Evolutionary conservation across 2,329 filamentous ascomycete genomes (phyloP).

Genomic region (Fusarium luffae): DNA sequence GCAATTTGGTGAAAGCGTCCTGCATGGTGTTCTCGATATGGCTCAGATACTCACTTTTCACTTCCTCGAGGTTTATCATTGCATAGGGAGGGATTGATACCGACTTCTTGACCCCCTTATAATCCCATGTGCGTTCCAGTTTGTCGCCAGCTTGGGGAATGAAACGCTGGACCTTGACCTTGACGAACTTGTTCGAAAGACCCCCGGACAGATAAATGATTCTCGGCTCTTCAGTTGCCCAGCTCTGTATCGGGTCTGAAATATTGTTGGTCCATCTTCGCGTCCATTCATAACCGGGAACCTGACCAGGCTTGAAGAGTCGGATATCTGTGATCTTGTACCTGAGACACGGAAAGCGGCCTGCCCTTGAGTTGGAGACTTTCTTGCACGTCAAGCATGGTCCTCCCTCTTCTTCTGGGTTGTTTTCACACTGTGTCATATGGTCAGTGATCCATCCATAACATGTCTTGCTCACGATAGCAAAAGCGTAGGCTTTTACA

Average conservation of each 20-base stretch:
- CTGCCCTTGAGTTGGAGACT: constrained; percentile 61
- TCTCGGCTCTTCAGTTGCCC: constrained; percentile 63
- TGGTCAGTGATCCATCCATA: constrained; percentile 13
- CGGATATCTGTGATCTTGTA: constrained; percentile 69
- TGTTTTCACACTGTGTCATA: constrained; percentile 62
- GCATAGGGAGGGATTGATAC: constrained; percentile 67
- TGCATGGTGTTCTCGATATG: constrained; percentile 62
- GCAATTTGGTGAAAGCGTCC: constrained; percentile 58
- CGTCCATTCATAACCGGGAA: constrained; percentile 69
- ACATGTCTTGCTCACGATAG: background rate
- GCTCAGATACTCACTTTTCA: constrained; percentile 58
- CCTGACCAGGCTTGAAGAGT: constrained; percentile 68
- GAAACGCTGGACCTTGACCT: constrained; percentile 65
- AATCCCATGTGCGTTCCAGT: constrained; percentile 64
- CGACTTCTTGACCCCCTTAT: constrained; percentile 57
- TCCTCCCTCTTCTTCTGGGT: constrained; percentile 59
- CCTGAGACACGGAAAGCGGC: constrained; percentile 67
- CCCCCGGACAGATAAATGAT: constrained; percentile 65
- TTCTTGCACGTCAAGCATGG: constrained; percentile 66
- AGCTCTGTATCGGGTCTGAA: constrained; percentile 65
- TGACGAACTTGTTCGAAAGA: constrained; percentile 60
- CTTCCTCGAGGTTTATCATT: constrained; percentile 65
- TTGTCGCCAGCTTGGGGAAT: constrained; percentile 66
- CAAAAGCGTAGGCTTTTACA: background rate
- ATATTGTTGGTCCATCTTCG: constrained; percentile 67